Evolutionary conservation across 2,329 filamentous ascomycete genomes (phyloP).

Genomic region (Penicillium sp.): DNA sequence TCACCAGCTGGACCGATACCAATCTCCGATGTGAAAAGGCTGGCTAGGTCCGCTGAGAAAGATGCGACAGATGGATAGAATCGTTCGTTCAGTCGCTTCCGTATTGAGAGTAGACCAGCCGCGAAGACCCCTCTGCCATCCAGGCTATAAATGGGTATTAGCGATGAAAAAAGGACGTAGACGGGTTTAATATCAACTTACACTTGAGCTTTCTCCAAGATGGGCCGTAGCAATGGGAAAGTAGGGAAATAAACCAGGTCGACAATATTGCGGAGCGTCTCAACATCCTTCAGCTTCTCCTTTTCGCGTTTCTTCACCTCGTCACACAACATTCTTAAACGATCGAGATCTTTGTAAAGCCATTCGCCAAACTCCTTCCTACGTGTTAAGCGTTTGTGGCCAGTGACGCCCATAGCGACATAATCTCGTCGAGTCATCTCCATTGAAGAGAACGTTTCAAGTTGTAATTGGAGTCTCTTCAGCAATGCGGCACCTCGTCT

Average conservation of each 20-base stretch:
- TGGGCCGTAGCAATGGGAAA: constrained; percentile 72
- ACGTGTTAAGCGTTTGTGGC: constrained; percentile 74
- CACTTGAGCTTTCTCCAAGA: constrained; percentile 79
- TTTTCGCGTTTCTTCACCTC: constrained; percentile 75
- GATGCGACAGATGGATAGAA: constrained; percentile 63
- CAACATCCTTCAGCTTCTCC: constrained; percentile 75
- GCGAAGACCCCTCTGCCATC: constrained; percentile 59
- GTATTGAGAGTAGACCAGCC: constrained; percentile 57
- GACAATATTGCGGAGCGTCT: constrained; percentile 77
- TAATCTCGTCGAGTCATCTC: constrained; percentile 95
- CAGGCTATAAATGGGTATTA: constrained; percentile 41
- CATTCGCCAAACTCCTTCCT: constrained; percentile 86
- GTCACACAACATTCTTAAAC: constrained; percentile 71
- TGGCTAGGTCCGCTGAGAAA: constrained; percentile 64
- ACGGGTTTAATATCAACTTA: constrained; percentile 59
- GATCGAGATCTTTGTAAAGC: constrained; percentile 68
- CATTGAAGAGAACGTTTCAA: constrained; percentile 97
- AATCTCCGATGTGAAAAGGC: constrained; percentile 60
- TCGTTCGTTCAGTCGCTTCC: constrained; percentile 58
- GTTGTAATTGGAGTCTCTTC: constrained; percentile 89
- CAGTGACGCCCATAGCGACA: constrained; percentile 87
- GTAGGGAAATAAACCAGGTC: constrained; percentile 93
- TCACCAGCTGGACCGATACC: constrained; percentile 53
- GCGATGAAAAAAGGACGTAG: background rate
- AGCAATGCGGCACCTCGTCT: constrained; percentile 87